These are phyloP conservation scores for Gaultheria prostrata DNA, from an alignment of 148 eudicot genomes.

Conservation along the genomic window DNA sequence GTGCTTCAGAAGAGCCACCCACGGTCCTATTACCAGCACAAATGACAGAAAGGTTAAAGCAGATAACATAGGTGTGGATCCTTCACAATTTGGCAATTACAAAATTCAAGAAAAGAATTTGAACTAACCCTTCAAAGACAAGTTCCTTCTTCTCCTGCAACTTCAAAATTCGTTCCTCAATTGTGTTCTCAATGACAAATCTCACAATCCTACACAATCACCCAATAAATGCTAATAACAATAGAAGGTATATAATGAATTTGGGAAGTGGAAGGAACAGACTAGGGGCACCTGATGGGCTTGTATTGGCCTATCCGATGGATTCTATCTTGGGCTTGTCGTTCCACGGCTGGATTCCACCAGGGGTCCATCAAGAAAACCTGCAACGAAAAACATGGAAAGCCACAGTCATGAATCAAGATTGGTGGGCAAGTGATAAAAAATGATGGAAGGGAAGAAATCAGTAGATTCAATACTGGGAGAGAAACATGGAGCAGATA, in stretches of 20 bases:
- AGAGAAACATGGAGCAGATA: background rate
- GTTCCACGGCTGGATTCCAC: conserved; percentile 97
- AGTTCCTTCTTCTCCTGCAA: conserved; percentile 94
- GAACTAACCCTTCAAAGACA: conserved; percentile 87
- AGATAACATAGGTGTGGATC: background rate
- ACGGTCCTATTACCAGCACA: conserved; percentile 56
- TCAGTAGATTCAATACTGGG: background rate
- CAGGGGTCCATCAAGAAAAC: conserved; percentile 99
- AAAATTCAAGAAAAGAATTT: background rate
- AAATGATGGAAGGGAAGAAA: background rate
- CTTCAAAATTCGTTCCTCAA: conserved; percentile 89
- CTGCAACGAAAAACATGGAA: conserved; percentile 26
- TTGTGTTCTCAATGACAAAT: conserved; percentile 74
- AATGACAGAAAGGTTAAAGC: background rate
- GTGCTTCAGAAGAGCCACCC: conserved; percentile 82
- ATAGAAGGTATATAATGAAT: background rate
- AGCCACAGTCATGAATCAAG: background rate
- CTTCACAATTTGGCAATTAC: background rate
- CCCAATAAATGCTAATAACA: background rate
- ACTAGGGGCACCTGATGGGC: conserved; percentile 63
- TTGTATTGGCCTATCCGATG: conserved; percentile 92
- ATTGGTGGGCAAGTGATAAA: background rate
- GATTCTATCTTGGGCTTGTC: conserved; percentile 95
- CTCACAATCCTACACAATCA: conserved; percentile 61
- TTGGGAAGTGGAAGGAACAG: background rate